A percentile compares a stretch with the other conserved stretches of the same genome.
These are phyloP conservation scores for Kockovaella imperatae DNA, from an alignment of 768 basidiomycete genomes.

Conservation along the genomic window DNA sequence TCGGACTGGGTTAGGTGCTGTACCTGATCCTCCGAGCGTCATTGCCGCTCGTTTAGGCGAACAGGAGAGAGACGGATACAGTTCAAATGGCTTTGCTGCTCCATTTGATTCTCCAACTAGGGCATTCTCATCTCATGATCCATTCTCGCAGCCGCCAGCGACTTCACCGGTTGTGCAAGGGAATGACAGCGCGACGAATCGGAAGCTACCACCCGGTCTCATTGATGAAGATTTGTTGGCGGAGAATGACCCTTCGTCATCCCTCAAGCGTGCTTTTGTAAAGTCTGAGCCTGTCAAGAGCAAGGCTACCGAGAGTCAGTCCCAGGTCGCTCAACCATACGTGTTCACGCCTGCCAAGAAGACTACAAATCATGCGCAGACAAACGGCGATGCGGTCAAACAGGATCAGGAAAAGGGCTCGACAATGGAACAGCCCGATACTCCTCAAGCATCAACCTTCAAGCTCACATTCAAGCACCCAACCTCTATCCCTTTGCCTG, in stretches of 20 bases:
- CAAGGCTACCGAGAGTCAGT: constrained; percentile 2
- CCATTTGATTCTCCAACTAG: not conserved
- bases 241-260: constrained; percentile 25
- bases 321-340: constrained; percentile 25
- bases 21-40: constrained; percentile 34
- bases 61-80: not conserved
- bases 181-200: not conserved
- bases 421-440: not conserved
- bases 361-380: not conserved
- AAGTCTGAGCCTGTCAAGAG: constrained; percentile 18
- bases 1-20: constrained; percentile 2
- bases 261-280: constrained; percentile 37
- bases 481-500: constrained; percentile 28
- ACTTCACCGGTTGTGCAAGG: not conserved
- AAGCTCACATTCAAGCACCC: constrained; percentile 9
- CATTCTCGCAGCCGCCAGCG: not conserved
- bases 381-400: constrained; percentile 2
- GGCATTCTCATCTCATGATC: not conserved
- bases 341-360: constrained; percentile 24
- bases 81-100: not conserved
- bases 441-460: not conserved
- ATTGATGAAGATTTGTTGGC: constrained; percentile 34
- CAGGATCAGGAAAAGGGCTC: not conserved
- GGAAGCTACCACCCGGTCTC: constrained; percentile 19
- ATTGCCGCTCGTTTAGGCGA: constrained; percentile 23